Conservation (phyloP, 2,329 filamentous ascomycete species). For the Aspergillus fischeri region DNA sequence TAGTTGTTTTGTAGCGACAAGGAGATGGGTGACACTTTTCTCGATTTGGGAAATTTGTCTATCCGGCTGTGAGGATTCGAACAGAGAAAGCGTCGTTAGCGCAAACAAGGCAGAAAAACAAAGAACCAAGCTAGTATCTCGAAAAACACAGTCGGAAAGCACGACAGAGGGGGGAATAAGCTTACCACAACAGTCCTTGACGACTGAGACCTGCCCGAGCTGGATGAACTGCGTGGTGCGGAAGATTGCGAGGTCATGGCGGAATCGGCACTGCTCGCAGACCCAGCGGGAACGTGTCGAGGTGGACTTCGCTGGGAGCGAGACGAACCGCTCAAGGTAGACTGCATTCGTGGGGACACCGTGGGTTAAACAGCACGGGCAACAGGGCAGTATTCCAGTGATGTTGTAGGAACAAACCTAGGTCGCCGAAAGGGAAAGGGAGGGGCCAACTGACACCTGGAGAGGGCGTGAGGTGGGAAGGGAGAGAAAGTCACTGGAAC, state of each 20-base stretch:
- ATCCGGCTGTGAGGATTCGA: slow-evolving; percentile 50
- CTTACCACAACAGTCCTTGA: slow-evolving; percentile 58
- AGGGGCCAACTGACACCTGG: neutral
- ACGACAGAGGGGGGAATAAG: slow-evolving; percentile 20
- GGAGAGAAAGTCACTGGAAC: neutral
- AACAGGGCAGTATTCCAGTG: slow-evolving; percentile 1
- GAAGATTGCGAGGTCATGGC: slow-evolving; percentile 54
- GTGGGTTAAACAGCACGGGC: neutral
- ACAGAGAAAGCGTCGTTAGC: slow-evolving; percentile 10
- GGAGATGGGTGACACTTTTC: slow-evolving; percentile 95
- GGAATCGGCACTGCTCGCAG: slow-evolving; percentile 47
- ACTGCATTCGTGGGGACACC: slow-evolving; percentile 17
- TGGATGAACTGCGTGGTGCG: slow-evolving; percentile 61
- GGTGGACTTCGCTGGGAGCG: slow-evolving; percentile 49
- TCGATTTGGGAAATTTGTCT: slow-evolving; percentile 92
- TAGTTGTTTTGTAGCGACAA: slow-evolving; percentile 96
- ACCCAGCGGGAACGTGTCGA: slow-evolving; percentile 23
- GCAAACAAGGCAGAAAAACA: neutral
- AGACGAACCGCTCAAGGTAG: slow-evolving; percentile 15
- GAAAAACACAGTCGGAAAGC: neutral
- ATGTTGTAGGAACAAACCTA: neutral
- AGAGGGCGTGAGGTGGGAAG: slow-evolving; percentile 1
- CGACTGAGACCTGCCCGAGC: slow-evolving; percentile 59
- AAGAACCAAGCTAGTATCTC: neutral
- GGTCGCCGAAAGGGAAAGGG: neutral